Evolutionary conservation across 139 green algal genomes (phyloP).

Genomic region (Gonium pectorale): DNA sequence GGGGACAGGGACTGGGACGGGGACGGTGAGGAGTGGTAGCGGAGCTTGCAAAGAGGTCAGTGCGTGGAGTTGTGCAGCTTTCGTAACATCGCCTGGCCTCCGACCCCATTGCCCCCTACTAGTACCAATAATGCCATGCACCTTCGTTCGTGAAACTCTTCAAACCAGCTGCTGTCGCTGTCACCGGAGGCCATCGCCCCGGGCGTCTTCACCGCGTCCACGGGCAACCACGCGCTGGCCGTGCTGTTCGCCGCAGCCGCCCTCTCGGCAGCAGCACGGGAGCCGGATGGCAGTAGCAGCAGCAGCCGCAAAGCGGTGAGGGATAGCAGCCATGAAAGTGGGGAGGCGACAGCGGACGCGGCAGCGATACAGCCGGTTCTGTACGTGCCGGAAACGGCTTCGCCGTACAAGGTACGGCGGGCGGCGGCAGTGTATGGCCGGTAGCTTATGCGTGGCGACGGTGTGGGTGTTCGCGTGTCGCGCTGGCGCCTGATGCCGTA

Average conservation of each 20-base stretch:
- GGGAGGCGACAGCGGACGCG: background rate
- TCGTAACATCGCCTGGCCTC: no score
- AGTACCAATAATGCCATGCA: no score
- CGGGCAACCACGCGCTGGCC: slow-evolving; percentile 78
- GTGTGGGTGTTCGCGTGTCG: no score
- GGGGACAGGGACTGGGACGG: no score
- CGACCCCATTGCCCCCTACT: no score
- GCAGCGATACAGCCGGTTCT: slow-evolving; percentile 21
- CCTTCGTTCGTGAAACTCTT: no score
- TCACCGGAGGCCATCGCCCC: slow-evolving; percentile 18
- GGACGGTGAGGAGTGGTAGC: no score
- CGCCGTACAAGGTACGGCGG: slow-evolving; percentile 50
- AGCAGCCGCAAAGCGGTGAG: no score
- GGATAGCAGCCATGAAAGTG: background rate
- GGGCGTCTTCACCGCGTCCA: slow-evolving; percentile 66
- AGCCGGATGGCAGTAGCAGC: background rate
- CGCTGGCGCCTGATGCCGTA: no score
- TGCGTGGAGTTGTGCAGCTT: no score
- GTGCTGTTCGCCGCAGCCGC: slow-evolving; percentile 62
- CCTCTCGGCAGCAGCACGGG: background rate
- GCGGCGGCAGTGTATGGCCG: background rate
- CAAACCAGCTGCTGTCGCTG: slow-evolving; percentile 66
- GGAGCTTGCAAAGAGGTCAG: no score
- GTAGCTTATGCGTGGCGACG: background rate
- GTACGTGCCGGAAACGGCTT: slow-evolving; percentile 66